Evolutionary conservation across 805 yeast genomes (phyloP), one percentile per base, ranked within the genome.

Genomic region (Monosporozyma aerobia): DNA sequence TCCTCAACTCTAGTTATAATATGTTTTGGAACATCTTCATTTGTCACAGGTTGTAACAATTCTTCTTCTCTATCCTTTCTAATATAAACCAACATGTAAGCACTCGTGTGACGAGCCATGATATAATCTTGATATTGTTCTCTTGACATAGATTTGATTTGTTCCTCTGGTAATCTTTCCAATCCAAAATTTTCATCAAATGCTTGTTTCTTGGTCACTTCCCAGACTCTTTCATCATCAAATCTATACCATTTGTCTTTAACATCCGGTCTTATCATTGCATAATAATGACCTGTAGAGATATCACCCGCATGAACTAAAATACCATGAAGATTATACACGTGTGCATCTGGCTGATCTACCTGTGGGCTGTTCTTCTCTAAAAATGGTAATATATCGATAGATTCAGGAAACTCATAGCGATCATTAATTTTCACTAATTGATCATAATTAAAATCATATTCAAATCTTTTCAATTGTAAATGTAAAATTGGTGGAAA

Each of bases 251-350:
- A 94, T 43, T 77, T 71, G 50, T 81, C 83, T 22, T 78, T 74
- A 2, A 77, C 72, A 27, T 77, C 77, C 1, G 98, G 98, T 67
- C 83, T 90, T 50, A 94, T 82, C 81, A 94, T 78, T 0, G 99
- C 94, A 64, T 94, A 94, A 69, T 94, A 94, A 65, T 94, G 99
- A 22, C 99, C 99, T 46, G 90, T 87, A 10, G 96, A 87, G 49
- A 94, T 84, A 63, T 92, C 96, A 54, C 99, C 99, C 44, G 90
- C 85, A 67, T 94, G 99, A 11, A 94, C 97, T 53, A 94, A 73
- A 2, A 94, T 99, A 10, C 98, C 97, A 68, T 92, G 97, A 27
- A 94, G 72, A 50, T 80, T 82, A 67, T 94, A 94, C 37, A 76
- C 82, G 47, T 69, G 60, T 2, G 59, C 50, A 23, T 46, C 55